phyloP scores from a whole-genome alignment of 371 early-diverging fungal species.

The Mortierella sp. region DNA sequence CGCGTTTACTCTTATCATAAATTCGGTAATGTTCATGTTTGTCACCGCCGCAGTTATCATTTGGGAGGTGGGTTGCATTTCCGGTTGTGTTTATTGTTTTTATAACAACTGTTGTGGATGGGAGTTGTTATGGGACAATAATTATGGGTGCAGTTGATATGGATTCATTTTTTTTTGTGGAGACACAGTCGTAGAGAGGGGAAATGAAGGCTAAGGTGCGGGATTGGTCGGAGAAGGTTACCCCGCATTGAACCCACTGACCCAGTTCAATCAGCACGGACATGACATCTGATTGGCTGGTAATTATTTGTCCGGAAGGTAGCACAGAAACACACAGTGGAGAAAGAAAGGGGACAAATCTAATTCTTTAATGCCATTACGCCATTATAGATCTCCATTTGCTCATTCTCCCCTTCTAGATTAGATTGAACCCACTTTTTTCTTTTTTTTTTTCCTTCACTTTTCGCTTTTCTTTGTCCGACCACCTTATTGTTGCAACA shows the following conservation, averaged over 20 bases:
- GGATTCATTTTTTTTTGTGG: background rate
- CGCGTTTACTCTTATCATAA: background rate
- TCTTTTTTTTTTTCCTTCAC: background rate
- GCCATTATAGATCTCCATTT: background rate
- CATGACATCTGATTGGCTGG: conserved; percentile 11
- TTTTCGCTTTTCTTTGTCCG: background rate
- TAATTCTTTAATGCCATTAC: too few relatives aligned
- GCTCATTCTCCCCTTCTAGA: background rate
- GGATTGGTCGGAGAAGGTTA: conserved; percentile 1
- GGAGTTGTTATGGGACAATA: too few relatives aligned
- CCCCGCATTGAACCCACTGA: conserved; percentile 10
- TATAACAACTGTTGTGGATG: too few relatives aligned
- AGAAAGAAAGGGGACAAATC: background rate
- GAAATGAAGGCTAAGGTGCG: background rate
- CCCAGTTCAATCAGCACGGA: background rate
- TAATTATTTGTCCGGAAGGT: conserved; percentile 1
- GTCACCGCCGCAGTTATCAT: too few relatives aligned
- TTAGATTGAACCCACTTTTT: background rate
- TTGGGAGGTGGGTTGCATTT: too few relatives aligned
- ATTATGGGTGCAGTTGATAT: too few relatives aligned
- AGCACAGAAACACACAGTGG: conserved; percentile 2
- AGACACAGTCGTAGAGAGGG: background rate
- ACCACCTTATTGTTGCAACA: background rate
- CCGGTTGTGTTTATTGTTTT: too few relatives aligned
- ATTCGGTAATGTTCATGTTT: too few relatives aligned